phyloP scores from a whole-genome alignment of 1,139 yeast genomes.

The Pichia cactophila region DNA sequence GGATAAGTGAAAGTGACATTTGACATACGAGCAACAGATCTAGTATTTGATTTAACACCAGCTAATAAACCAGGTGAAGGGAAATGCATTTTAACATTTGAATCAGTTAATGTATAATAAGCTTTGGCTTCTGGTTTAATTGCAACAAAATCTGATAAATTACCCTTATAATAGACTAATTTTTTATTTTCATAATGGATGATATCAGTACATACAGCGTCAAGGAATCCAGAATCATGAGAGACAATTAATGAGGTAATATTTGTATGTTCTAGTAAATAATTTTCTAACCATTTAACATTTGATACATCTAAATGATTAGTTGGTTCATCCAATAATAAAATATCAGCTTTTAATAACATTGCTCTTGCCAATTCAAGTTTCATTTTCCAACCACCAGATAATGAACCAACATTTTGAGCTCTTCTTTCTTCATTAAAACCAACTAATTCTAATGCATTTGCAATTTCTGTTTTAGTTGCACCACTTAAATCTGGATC shows the following conservation, averaged over 20 bases:
- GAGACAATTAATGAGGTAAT: conserved; percentile 94
- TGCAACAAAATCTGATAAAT: conserved; percentile 84
- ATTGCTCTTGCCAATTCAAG: conserved; percentile 96
- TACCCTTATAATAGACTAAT: conserved; percentile 92
- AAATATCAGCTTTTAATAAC: conserved; percentile 94
- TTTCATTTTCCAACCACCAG: conserved; percentile 99
- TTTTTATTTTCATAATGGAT: conserved; percentile 95
- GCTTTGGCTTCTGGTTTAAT: conserved; percentile 94
- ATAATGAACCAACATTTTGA: conserved; percentile 87
- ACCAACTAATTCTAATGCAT: conserved; percentile 78
- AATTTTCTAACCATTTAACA: conserved; percentile 90
- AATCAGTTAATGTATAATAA: conserved; percentile 90
- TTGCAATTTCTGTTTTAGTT: conserved; percentile 60
- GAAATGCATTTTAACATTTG: conserved; percentile 93
- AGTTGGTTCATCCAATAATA: conserved; percentile 95
- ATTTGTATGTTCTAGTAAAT: conserved; percentile 69
- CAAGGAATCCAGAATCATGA: conserved; percentile 96
- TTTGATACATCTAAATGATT: conserved; percentile 94
- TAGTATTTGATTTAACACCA: conserved; percentile 90
- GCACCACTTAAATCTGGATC: conserved; percentile 72
- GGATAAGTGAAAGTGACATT: conserved; percentile 87
- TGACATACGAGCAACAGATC: conserved; percentile 89
- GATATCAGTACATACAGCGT: conserved; percentile 91
- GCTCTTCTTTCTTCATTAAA: conserved; percentile 83
- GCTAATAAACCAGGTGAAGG: conserved; percentile 97